Evolutionary conservation across 2,329 filamentous ascomycete species (phyloP).

Genomic region (Trichoderma harzianum): DNA sequence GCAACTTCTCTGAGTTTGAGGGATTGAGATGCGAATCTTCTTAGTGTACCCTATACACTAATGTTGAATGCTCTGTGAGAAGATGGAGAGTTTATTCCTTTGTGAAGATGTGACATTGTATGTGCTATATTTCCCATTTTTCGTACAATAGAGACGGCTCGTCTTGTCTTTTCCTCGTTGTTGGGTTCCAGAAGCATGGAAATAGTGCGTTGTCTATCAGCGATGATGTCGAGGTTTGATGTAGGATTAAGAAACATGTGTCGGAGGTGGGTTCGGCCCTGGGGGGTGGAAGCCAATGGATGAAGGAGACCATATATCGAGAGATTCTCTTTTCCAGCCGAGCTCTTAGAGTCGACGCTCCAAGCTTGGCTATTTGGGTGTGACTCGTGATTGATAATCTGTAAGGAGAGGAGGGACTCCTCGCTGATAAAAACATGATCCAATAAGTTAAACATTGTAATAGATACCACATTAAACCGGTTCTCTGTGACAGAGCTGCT

Average conservation of each 20-base stretch:
- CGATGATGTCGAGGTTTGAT: conserved; percentile 63
- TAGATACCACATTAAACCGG: conserved; percentile 54
- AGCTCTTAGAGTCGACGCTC: conserved; percentile 47
- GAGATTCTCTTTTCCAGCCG: conserved; percentile 72
- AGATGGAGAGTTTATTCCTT: conserved; percentile 63
- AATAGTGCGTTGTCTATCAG: conserved; percentile 68
- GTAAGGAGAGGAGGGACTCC: conserved; percentile 77
- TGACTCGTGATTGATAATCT: conserved; percentile 77
- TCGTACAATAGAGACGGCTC: conserved; percentile 59
- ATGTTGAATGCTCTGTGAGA: conserved; percentile 53
- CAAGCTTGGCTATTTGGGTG: conserved; percentile 80
- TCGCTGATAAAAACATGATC: conserved; percentile 72
- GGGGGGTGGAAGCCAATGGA: conserved; percentile 68
- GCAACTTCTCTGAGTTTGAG: conserved; percentile 67
- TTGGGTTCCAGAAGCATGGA: conserved; percentile 62
- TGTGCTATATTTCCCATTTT: conserved; percentile 73
- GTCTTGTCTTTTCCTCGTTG: conserved; percentile 56
- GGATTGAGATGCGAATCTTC: conserved; percentile 66
- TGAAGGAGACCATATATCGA: conserved; percentile 84
- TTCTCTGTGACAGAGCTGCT: conserved; percentile 47
- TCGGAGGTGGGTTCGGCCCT: conserved; percentile 72
- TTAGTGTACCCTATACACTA: conserved; percentile 71
- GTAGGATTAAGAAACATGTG: conserved; percentile 79
- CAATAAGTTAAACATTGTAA: conserved; percentile 73
- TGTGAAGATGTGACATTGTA: conserved; percentile 67